phyloP scores from a whole-genome alignment of 371 early-diverging fungal species.

The Homolaphlyctis polyrhiza region DNA sequence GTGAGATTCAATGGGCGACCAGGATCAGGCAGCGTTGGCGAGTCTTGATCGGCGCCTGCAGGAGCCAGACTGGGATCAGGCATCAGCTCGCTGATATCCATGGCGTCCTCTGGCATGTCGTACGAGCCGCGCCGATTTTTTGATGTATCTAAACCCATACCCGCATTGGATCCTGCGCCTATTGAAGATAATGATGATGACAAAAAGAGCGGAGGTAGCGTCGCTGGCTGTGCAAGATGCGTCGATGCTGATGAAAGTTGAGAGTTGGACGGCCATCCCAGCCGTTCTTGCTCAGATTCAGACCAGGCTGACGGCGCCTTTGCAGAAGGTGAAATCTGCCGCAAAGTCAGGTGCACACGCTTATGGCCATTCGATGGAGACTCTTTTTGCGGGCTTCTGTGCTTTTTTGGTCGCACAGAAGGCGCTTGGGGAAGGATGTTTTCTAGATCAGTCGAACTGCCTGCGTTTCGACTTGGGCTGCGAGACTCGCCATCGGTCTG shows the following conservation, averaged over 20 bases:
- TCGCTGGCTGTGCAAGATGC: background rate
- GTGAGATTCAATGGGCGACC: too few species aligned
- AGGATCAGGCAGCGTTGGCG: too few species aligned
- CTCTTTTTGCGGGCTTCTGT: conserved; percentile 24
- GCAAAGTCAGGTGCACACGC: conserved; percentile 9
- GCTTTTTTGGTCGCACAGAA: conserved; percentile 7
- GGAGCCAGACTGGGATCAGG: background rate
- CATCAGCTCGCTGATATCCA: background rate
- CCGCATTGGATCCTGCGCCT: background rate
- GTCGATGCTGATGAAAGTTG: too few species aligned
- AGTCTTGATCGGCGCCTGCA: too few species aligned
- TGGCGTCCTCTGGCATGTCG: background rate
- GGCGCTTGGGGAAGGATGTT: background rate
- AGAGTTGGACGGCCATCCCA: too few species aligned
- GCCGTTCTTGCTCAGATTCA: too few species aligned
- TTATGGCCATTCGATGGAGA: conserved; percentile 21
- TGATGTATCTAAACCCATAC: background rate
- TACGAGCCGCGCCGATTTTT: background rate
- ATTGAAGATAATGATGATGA: background rate
- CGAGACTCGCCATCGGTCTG: conserved; percentile 6
- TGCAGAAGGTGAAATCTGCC: background rate
- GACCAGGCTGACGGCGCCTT: background rate
- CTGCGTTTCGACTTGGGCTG: background rate
- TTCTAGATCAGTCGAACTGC: background rate
- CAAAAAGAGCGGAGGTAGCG: background rate